These are phyloP conservation scores for Avena atlantica DNA, from an alignment of 176 grass and related monocot genomes.

Conservation along the genomic window DNA sequence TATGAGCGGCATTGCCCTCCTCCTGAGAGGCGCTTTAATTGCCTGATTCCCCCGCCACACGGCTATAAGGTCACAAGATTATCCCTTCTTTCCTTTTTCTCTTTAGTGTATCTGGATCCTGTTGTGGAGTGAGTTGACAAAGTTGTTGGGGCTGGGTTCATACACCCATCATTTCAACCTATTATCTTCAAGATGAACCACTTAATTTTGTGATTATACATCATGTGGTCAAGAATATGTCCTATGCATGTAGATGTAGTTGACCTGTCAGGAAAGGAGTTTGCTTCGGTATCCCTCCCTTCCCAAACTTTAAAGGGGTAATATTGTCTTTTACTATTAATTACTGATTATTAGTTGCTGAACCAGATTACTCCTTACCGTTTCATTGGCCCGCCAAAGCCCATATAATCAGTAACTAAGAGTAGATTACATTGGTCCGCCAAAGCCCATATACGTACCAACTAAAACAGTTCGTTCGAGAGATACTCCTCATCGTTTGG, in stretches of 20 bases:
- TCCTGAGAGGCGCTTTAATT: slow-evolving; percentile 91
- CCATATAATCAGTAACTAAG: no score
- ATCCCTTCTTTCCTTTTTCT: not conserved
- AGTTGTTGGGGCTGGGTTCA: slow-evolving; percentile 30
- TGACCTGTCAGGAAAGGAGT: not conserved
- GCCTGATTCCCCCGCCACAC: slow-evolving; percentile 86
- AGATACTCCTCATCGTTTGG: no score
- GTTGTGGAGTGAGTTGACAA: not conserved
- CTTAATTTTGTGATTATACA: not conserved
- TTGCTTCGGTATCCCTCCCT: no score
- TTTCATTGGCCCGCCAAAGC: no score
- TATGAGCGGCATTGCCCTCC: slow-evolving; percentile 97
- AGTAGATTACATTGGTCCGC: no score
- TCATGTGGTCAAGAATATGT: slow-evolving; percentile 32
- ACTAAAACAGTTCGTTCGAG: no score
- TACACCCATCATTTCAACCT: slow-evolving; percentile 2
- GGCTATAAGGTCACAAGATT: slow-evolving; percentile 81
- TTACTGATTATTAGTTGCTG: no score
- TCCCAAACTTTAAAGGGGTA: no score
- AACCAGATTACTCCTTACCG: no score
- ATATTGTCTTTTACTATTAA: no score
- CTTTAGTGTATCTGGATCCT: not conserved
- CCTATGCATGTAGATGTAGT: slow-evolving; percentile 27
- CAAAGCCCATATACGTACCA: no score
- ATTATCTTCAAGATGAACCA: slow-evolving; percentile 25